phyloP scores from a whole-genome alignment of 768 basidiomycete genomes.

The Serendipita indica region DNA sequence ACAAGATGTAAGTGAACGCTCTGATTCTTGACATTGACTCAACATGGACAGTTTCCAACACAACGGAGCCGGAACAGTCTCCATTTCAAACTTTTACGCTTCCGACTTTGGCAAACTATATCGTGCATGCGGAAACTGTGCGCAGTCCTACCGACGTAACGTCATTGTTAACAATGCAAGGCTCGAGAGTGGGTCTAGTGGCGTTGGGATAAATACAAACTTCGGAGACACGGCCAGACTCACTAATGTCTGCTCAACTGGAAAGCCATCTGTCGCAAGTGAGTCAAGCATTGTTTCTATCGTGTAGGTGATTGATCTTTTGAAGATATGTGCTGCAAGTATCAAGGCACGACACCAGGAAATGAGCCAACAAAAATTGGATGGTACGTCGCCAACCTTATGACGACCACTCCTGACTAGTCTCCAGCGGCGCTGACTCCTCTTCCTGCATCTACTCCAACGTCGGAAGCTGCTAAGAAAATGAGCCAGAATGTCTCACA shows the following conservation, averaged over 20 bases:
- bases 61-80: conserved; percentile 9
- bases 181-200: neutral
- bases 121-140: neutral
- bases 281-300: neutral
- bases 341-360: conserved; percentile 2
- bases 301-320: neutral
- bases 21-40: neutral
- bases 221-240: conserved; percentile 12
- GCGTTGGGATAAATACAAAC: conserved; percentile 11
- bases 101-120: neutral
- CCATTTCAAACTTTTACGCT: conserved; percentile 9
- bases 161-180: conserved; percentile 12
- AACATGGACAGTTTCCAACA: neutral
- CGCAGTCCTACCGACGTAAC: neutral
- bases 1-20: conserved; percentile 6
- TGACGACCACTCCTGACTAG: neutral
- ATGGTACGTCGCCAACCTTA: neutral
- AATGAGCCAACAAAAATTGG: conserved; percentile 8
- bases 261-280: conserved; percentile 8
- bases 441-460: conserved; percentile 8
- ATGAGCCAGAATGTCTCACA: no score
- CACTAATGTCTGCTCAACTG: conserved; percentile 10
- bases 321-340: conserved; percentile 9
- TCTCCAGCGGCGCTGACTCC: neutral
- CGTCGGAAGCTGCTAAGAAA: conserved; percentile 5